Conservation (phyloP, 208 protist genomes). For the Strigomonas oncopelti region DNA sequence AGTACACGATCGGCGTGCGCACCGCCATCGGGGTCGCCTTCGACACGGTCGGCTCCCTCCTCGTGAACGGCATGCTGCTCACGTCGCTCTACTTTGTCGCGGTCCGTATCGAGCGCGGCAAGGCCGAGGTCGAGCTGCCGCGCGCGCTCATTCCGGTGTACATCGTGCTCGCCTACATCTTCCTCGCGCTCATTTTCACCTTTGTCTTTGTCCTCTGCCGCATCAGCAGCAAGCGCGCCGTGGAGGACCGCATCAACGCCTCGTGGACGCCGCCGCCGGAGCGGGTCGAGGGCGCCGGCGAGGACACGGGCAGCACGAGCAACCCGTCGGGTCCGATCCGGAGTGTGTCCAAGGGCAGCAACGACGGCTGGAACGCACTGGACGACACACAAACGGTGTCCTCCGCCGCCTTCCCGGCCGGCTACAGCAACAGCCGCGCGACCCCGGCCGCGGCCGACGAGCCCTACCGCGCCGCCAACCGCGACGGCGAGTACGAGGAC, state of each 20-base stretch:
- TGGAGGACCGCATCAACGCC: slow-evolving; percentile 39
- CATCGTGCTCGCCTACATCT: slow-evolving; percentile 56
- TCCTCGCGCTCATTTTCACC: slow-evolving; percentile 64
- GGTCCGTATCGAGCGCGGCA: slow-evolving; percentile 63
- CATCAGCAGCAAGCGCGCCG: slow-evolving; percentile 19
- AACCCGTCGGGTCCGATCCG: neutral
- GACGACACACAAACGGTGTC: slow-evolving; percentile 29
- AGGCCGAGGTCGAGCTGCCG: slow-evolving; percentile 27
- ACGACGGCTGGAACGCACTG: slow-evolving; percentile 49
- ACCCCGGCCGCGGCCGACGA: slow-evolving; percentile 13
- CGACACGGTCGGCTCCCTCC: slow-evolving; percentile 80
- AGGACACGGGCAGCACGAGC: neutral
- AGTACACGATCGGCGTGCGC: slow-evolving; percentile 65
- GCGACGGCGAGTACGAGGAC: slow-evolving; percentile 51
- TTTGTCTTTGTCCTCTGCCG: slow-evolving; percentile 45
- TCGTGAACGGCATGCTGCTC: slow-evolving; percentile 74
- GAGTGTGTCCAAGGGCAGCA: slow-evolving; percentile 21
- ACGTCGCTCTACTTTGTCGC: slow-evolving; percentile 79
- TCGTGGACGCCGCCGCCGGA: slow-evolving; percentile 45
- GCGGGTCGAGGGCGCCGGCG: slow-evolving; percentile 2
- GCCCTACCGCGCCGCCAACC: neutral
- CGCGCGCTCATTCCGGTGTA: slow-evolving; percentile 78
- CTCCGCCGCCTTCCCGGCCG: slow-evolving; percentile 27
- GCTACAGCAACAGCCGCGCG: slow-evolving; percentile 9
- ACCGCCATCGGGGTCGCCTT: slow-evolving; percentile 59